Percentiles rank a stretch among this genome's conserved stretches.
phyloP scores from a whole-genome alignment of 1,284 basidiomycete genomes.

The Ceratobasidium sp. region DNA sequence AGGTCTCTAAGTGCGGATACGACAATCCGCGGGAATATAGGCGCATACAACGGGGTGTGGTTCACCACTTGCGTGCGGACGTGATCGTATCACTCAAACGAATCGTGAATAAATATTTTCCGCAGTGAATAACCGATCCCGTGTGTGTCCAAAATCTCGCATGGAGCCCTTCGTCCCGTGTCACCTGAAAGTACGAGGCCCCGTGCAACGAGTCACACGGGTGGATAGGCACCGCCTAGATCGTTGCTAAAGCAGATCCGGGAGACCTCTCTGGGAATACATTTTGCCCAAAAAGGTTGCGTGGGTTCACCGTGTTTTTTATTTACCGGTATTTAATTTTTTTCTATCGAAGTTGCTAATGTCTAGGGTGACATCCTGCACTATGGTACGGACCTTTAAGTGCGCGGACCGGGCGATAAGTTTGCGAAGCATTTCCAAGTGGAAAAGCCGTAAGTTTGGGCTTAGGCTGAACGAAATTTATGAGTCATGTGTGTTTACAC shows the following conservation, averaged over 20 bases:
- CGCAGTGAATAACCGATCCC: conserved; percentile 4
- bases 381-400: conserved; percentile 12
- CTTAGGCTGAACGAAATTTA: conserved; percentile 11
- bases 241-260: neutral
- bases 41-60: conserved; percentile 6
- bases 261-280: neutral
- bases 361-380: conserved; percentile 10
- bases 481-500: too few species aligned
- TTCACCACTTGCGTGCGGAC: conserved; percentile 8
- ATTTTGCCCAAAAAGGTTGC: conserved; percentile 1
- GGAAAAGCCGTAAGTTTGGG: neutral
- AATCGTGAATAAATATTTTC: conserved; percentile 15
- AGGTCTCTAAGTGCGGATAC: neutral
- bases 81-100: conserved; percentile 7
- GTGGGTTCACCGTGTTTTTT: neutral
- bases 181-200: neutral
- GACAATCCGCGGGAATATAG: conserved; percentile 15
- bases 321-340: too few species aligned
- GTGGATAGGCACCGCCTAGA: neutral
- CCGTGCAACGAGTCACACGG: conserved; percentile 8
- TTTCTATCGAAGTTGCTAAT: neutral
- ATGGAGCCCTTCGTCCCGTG: neutral
- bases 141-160: conserved; percentile 14
- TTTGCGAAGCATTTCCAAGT: conserved; percentile 2
- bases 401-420: neutral